Base-by-base conservation (phyloP, 441 rosid species). In the Jatropha podagrica region DNA sequence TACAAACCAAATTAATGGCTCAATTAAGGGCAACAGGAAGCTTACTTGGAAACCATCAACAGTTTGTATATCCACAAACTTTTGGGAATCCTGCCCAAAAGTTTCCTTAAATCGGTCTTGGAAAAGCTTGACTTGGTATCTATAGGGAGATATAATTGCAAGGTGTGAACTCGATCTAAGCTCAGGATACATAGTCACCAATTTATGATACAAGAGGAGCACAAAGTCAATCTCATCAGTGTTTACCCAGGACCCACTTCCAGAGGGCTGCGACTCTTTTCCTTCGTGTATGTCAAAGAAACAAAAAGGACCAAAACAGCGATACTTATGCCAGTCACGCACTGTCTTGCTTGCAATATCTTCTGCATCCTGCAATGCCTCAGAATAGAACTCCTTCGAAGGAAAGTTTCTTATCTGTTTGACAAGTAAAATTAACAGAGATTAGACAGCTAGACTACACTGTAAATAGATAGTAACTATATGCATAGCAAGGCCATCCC, bases 11-110 rank as follows among this genome's bases (percentile, higher is more conserved):
- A 58, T 46, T 5, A 74, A 59, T 40, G 46, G 41, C 20, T 51
- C 38, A 68, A 17, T 26, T 17, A 48, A 40, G 52, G 41, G 44
- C 32, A 67, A 74, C 51, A 74, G 38, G 66, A 41, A 60, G 56
- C 26, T 71, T 83, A 95, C 99, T 98, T 95, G 99, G 85, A 93
- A 95, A 68, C 99, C 99, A 75, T 95, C 98, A 65, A 93, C 91
- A 15, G 97, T 95, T 75, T 89, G 91, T 69, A 95, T 92, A 78
- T 95, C 98, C 49, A 91, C 98, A 48, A 89, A 84, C 72, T 87
- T 86, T 71, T 83, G 78, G n/a, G 94, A 87, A 44, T 91, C 98
- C 68, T 84, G 84, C 42, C 94, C 96, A 84, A 95, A 93, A 68
- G 82, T 91, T 32, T 92, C 92, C 78, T 78, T 77, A 61, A 92